These are phyloP conservation scores for Stygiomarasmius scandens DNA, from an alignment of 1,284 basidiomycete species.

Conservation along the genomic window DNA sequence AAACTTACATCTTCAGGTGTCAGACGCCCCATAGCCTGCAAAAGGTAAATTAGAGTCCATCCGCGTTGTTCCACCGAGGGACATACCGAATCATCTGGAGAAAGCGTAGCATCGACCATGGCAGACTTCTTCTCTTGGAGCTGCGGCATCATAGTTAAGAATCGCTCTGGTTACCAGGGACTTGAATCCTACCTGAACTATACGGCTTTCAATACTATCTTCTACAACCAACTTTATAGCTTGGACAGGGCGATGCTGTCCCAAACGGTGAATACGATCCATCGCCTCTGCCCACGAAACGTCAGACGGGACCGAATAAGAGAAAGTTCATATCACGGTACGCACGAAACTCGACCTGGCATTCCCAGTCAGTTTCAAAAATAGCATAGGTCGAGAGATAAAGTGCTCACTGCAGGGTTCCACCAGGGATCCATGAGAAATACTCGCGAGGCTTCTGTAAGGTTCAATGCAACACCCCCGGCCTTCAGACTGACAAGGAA, in stretches of 20 bases:
- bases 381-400: slow-evolving; percentile 14
- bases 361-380: slow-evolving; percentile 8
- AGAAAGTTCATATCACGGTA: slow-evolving; percentile 13
- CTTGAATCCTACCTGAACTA: slow-evolving; percentile 62
- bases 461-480: slow-evolving; percentile 92
- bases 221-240: slow-evolving; percentile 95
- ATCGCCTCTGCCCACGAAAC: slow-evolving; percentile 77
- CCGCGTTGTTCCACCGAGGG: no score
- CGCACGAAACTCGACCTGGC: slow-evolving; percentile 71
- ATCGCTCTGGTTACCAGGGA: no score
- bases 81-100: slow-evolving; percentile 72
- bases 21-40: slow-evolving; percentile 83
- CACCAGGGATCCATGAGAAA: slow-evolving; percentile 93
- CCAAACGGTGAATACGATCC: slow-evolving; percentile 93
- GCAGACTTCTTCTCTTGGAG: slow-evolving; percentile 94
- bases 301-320: slow-evolving; percentile 15
- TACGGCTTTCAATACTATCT: slow-evolving; percentile 95
- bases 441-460: slow-evolving; percentile 93
- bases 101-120: slow-evolving; percentile 82
- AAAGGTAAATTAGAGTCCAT: no score
- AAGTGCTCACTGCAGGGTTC: slow-evolving; percentile 75
- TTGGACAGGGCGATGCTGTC: slow-evolving; percentile 90
- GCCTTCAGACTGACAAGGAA: slow-evolving; percentile 97
- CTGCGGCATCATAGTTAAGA: slow-evolving; percentile 37
- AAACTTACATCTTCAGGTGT: slow-evolving; percentile 86